Evolutionary conservation across 139 green algal genomes (phyloP), one percentile per base, ranked within the genome.

Genomic region (Zygnema cylindricum): DNA sequence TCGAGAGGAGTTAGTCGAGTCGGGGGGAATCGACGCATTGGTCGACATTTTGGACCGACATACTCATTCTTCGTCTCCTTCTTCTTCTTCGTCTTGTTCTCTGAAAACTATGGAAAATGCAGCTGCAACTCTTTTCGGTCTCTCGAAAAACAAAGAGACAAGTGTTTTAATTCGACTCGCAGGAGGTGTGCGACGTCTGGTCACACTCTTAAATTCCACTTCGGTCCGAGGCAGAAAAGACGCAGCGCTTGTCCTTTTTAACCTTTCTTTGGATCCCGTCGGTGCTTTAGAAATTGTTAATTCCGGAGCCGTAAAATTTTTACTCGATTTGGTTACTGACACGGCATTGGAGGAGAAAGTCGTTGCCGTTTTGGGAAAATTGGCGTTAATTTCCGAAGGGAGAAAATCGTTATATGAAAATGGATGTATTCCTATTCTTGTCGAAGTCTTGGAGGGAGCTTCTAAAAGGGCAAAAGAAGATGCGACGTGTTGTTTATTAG

Each of bases 401-500:
- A 69, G 86, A 33, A 21, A 43, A 16, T 77, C 86, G 16, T 35
- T 90, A 30, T 36, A 30, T 41, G 85, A 91, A 81, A 41, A 77
- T 35, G 41, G 43, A 40, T 77, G 79, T 7, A 91, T 90, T 35
- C n/a, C 38, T 0, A 81, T 43, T 39, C 33, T 90, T 16, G 82
- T 90, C 35, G 81, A 84, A 23, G 81, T 76, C 25, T 43, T 90
- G 38, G 82, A 90, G 69, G 21, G 11, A 22, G 86, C 77, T 69
- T 90, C 86, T 35, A 38, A 42, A 38, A 69, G 81, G 41, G 23
- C 38, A 54, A 90, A 90, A 41, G 86, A 90, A 57, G 54, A 90
- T 81, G 86, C 86, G 32, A 78, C 86, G 25, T 79, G 43, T 23
- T 55, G 77, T 25, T 33, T 90, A 43, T 36, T 86, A 35, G 63